Evolutionary conservation across 306 rosid species (phyloP).

Genomic region (Alnus glutinosa): DNA sequence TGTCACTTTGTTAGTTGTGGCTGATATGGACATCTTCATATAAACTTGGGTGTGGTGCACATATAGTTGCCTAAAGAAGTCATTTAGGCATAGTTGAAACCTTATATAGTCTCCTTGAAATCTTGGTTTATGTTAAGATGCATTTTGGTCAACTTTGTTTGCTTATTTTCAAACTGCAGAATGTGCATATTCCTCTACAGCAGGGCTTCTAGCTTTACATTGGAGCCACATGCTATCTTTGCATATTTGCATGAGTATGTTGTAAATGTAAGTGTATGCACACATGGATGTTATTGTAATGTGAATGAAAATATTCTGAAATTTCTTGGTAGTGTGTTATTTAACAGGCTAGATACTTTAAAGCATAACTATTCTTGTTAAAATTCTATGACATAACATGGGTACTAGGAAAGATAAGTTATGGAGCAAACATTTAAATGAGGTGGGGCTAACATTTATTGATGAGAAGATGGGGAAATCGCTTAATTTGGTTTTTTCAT

Average conservation of each 20-base stretch:
- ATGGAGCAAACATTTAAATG: background rate
- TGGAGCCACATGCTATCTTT: background rate
- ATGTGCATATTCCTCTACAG: background rate
- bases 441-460: background rate
- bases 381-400: background rate
- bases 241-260: background rate
- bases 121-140: background rate
- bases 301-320: background rate
- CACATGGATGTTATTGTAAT: background rate
- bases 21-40: background rate
- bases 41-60: background rate
- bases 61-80: background rate
- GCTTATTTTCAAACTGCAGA: background rate
- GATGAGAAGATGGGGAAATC: too few species aligned
- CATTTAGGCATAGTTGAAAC: background rate
- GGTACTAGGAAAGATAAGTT: background rate
- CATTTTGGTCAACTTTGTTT: slow-evolving; percentile 1
- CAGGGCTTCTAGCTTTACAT: background rate
- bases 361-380: background rate
- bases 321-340: background rate
- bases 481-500: background rate
- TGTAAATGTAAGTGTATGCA: background rate
- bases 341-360: background rate
- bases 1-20: background rate
- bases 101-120: background rate